Evolutionary conservation across 257 asterid species (phyloP).

Genomic region (Cynanchum wilfordii): DNA sequence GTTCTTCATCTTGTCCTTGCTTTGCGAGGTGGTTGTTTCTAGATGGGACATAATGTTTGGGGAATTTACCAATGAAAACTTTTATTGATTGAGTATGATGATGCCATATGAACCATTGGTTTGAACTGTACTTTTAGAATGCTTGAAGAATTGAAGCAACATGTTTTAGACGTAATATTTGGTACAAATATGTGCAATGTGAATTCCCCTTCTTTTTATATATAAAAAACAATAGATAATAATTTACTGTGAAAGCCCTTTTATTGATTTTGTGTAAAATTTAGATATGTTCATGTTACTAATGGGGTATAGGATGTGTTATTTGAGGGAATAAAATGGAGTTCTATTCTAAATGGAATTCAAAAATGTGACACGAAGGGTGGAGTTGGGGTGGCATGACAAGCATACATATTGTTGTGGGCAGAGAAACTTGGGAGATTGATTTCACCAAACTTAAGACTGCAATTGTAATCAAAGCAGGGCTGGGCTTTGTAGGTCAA

Average conservation of each 20-base stretch:
- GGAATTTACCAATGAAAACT: neutral
- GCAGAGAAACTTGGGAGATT: neutral
- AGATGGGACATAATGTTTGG: slow-evolving; percentile 10
- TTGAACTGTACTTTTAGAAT: neutral
- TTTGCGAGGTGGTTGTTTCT: slow-evolving; percentile 62
- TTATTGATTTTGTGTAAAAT: no score
- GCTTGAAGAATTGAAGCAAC: neutral
- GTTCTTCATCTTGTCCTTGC: slow-evolving; percentile 82
- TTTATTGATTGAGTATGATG: neutral
- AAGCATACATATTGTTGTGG: neutral
- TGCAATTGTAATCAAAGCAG: neutral
- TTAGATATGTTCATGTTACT: no score
- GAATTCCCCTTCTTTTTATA: no score
- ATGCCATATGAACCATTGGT: neutral
- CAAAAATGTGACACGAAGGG: neutral
- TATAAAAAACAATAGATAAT: no score
- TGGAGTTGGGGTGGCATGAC: neutral
- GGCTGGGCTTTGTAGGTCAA: neutral
- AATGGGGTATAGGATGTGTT: no score
- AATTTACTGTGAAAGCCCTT: no score
- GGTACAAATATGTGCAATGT: neutral
- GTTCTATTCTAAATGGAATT: neutral
- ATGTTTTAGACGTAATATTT: neutral
- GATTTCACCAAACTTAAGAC: neutral
- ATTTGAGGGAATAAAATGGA: neutral